Evolutionary conservation across 495 filamentous ascomycete genomes (phyloP), one percentile per base, ranked within the genome.

Genomic region (Diplogelasinospora grovesii): DNA sequence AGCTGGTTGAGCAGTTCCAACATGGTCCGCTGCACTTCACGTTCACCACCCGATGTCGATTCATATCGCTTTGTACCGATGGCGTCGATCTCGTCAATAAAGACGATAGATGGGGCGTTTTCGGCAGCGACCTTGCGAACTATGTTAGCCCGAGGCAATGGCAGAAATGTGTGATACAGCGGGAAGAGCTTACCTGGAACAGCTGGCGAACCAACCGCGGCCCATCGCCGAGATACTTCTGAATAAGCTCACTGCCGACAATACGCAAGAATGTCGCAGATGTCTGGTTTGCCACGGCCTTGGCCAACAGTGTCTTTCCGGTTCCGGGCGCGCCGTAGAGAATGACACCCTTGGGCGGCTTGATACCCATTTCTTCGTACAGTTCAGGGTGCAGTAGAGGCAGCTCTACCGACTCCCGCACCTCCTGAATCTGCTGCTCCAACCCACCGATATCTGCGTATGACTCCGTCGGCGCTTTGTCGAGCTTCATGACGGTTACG

Each of bases 341-440:
- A 54, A 99, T 99, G 44, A 99, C 92, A 73, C 92, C 92, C 74
- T 99, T 99, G 23, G 92, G 92, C 19, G 92, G 90, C 65, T 97
- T 99, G 74, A 99, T 97, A 57, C 92, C 92, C 92, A 99, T 99
- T 68, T 99, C 92, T 65, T 99, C 92, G 63, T 99, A 99, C 10
- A 99, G 72, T 66, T 99, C 92, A 0, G 92, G 92, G 57, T 99
- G 92, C 45, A 99, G 77, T 35, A 99, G 74, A 7, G 92, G 92
- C 41, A 99, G 69, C 66, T 99, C 92, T 41, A 99, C 92, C 8
- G 92, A 89, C 64, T 99, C 92, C 43, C 92, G 77, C 22, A 99
- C 92, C 61, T 99, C 92, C 59, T 99, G 92, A 44, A 99, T 97
- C 64, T 99, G 92, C 21, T 74, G 62, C 59, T 99, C 92, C 43